These are phyloP conservation scores for Xerocomellus amylosporus DNA, from an alignment of 768 basidiomycete species.

Conservation along the genomic window DNA sequence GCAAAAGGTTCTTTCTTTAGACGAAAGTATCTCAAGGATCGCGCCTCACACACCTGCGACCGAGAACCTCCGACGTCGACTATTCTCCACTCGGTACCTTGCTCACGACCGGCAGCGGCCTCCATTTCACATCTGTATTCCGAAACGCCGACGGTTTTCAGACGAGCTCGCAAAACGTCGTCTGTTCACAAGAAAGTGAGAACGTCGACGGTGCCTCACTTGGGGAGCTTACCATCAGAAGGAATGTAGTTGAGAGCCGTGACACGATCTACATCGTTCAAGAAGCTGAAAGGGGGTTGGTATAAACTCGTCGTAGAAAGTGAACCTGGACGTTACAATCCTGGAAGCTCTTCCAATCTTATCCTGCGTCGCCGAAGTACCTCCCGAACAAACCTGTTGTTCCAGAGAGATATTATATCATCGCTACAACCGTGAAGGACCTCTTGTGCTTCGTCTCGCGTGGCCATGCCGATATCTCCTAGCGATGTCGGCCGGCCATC, in stretches of 20 bases:
- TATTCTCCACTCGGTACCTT: conserved; percentile 54
- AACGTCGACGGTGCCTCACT: background rate
- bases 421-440: conserved; percentile 39
- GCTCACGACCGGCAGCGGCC: conserved; percentile 48
- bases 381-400: conserved; percentile 41
- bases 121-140: conserved; percentile 85
- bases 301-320: background rate
- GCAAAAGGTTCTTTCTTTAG: conserved; percentile 4
- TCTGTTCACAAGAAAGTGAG: conserved; percentile 32
- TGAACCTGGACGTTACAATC: conserved; percentile 38
- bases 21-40: background rate
- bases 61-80: conserved; percentile 53
- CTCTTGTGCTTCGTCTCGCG: conserved; percentile 39
- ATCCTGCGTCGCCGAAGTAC: conserved; percentile 44
- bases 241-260: conserved; percentile 45
- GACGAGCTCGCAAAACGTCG: conserved; percentile 49
- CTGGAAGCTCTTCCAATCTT: conserved; percentile 48
- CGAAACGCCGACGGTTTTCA: conserved; percentile 70
- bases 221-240: conserved; percentile 39
- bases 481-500: conserved; percentile 28
- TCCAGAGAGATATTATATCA: conserved; percentile 48
- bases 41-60: conserved; percentile 41
- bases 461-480: conserved; percentile 25
- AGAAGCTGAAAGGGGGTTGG: conserved; percentile 34
- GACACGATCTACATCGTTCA: conserved; percentile 51